Evolutionary conservation across 2,329 filamentous ascomycete species (phyloP), one percentile per base, ranked within the genome.

Genomic region (Plenodomus biglobosus): DNA sequence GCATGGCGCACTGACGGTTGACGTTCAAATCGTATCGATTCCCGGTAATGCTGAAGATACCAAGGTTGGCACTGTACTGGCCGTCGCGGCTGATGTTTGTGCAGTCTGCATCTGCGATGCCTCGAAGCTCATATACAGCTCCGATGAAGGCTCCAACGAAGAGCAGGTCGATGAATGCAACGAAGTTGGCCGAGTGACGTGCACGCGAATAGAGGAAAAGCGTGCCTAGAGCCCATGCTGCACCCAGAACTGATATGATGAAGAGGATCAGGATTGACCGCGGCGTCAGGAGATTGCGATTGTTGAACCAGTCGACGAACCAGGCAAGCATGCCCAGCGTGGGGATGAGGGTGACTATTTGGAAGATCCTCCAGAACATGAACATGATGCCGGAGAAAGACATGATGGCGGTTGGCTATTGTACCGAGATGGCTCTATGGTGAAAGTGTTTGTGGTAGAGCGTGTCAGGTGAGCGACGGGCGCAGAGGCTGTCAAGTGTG

Each of bases 1-100:
- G 83, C 90, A 96, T 94, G 41, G 87, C 83, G 75, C 92, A 97
- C 4, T 84, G 83, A 79, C 92, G 92, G 72, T 89, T 80, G 32
- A 85, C 72, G 44, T 80, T 72, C 35, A 85, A 66, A 36, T 78
- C 71, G 49, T 83, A 75, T 8, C 64, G 64, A 46, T 73, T 79
- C 30, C 80, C 70, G 22, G 73, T 75, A 27, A 72, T 58, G 50
- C 88, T 82, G 53, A 89, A 82, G 11, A 80, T 76, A 11, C 86
- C 86, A 37, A 91, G 77, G 40, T 79, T 78, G 34, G 50, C 30
- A 44, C 82, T 68, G 60, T 80, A 80, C 70, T 84, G 84, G 40
- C 76, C 73, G 42, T 74, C 75, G 3, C 55, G 53, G 10, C 66
- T 65, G 69, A 90, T 80, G 68, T 77, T 72, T 16, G 81, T 75